Base-by-base conservation (phyloP, 331 rosid species). In the Dryas integrifolia region DNA sequence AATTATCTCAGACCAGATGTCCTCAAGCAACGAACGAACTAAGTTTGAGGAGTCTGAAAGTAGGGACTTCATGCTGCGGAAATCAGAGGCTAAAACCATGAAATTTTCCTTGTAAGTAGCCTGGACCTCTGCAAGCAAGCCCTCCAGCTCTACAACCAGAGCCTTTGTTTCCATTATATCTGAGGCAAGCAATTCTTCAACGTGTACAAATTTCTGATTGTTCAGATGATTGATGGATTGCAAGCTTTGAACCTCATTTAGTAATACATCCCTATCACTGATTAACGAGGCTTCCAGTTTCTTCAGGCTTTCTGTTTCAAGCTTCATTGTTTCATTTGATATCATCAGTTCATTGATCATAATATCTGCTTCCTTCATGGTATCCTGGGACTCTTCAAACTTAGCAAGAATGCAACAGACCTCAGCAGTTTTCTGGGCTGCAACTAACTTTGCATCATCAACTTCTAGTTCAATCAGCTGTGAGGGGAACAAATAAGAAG, bases 361-460 rank as follows among this genome's bases (percentile, higher is more conserved):
- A 72, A 88, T 72, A 83, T 94, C 96, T 64, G 97, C 92, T 88
- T 91, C 96, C 69, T 78, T 80, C 71, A 84, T 85, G n/a, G 85
- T 86, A 66, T 86, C 88, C 81, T 89, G 97, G 64, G 96, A 96
- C 76, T 89, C 97, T 81, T 86, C 90, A 82, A 91, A 89, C 83
- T 95, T 95, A 56, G 85, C 86, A 74, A 88, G 86, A 83, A 95
- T 81, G 82, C 96, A 88, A 53, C 81, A 79, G 14, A 82, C 88
- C 80, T 91, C 93, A 57, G 88, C 88, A 56, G 89, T 81, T 81
- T 88, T 91, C 79, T 95, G 92, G 65, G 80, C 82, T 49, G 92
- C 87, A 80, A 81, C 73, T 11, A 84, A 76, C 83, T 77, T 95
- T 61, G 90, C 96, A 76, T 87, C 93, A 47, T 82, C 92, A 61